Evolutionary conservation across 1,284 basidiomycete genomes (phyloP).

Genomic region (Hemileia vastatrix): DNA sequence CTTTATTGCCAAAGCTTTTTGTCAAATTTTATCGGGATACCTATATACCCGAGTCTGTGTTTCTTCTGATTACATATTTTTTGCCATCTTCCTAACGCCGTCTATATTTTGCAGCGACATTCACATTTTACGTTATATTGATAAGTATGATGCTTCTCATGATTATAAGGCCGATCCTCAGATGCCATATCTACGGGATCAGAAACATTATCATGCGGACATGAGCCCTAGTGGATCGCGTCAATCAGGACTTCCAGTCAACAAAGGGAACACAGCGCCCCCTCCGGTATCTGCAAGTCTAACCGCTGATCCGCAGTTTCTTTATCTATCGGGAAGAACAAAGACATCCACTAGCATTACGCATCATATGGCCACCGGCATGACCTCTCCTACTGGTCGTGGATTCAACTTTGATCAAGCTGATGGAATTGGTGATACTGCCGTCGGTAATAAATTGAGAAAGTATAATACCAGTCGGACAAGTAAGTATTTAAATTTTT

Average conservation of each 20-base stretch:
- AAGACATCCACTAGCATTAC: slow-evolving; percentile 10
- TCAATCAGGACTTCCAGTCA: not conserved
- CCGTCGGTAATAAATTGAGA: slow-evolving; percentile 18
- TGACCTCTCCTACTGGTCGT: slow-evolving; percentile 7
- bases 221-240: no score
- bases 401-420: slow-evolving; percentile 24
- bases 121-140: slow-evolving; percentile 52
- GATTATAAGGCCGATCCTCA: slow-evolving; percentile 20
- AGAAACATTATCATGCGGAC: slow-evolving; percentile 3
- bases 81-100: not conserved
- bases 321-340: slow-evolving; percentile 4
- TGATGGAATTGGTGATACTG: slow-evolving; percentile 18
- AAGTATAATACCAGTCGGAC: slow-evolving; percentile 17
- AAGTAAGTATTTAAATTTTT: slow-evolving; percentile 5
- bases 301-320: not conserved
- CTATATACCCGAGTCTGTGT: slow-evolving; percentile 52
- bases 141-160: slow-evolving; percentile 6
- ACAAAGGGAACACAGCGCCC: no score
- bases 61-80: not conserved
- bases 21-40: slow-evolving; percentile 64
- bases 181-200: slow-evolving; percentile 19
- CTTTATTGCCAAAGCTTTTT: slow-evolving; percentile 69
- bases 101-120: slow-evolving; percentile 54
- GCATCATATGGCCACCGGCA: slow-evolving; percentile 22
- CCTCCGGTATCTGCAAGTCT: not conserved